These are phyloP conservation scores for Xerocomellus amylosporus DNA, from an alignment of 768 basidiomycete genomes.

Conservation along the genomic window DNA sequence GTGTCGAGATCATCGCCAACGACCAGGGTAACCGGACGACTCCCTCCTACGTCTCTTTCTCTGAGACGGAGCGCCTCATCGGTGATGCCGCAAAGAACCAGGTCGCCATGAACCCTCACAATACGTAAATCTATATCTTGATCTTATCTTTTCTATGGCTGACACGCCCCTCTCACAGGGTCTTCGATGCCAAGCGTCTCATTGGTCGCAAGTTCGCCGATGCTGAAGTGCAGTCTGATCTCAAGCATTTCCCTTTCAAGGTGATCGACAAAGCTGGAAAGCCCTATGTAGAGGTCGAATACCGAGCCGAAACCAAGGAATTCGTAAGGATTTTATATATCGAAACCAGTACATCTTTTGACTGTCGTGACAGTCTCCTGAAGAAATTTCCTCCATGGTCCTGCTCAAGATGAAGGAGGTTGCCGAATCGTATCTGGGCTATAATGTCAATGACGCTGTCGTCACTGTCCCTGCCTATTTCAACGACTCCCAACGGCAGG, in stretches of 20 bases:
- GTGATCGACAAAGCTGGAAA: slow-evolving; percentile 85
- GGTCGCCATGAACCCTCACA: slow-evolving; percentile 96
- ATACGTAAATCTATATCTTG: slow-evolving; percentile 50
- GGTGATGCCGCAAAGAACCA: slow-evolving; percentile 99
- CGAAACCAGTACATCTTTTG: slow-evolving; percentile 8
- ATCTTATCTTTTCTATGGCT: background rate
- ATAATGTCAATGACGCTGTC: slow-evolving; percentile 82
- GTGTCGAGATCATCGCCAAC: slow-evolving; percentile 97
- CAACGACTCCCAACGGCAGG: slow-evolving; percentile 98
- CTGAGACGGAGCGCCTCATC: slow-evolving; percentile 93
- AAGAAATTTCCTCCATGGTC: slow-evolving; percentile 98
- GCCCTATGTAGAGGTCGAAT: slow-evolving; percentile 84
- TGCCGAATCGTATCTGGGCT: slow-evolving; percentile 93
- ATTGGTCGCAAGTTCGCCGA: slow-evolving; percentile 93
- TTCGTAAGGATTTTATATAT: slow-evolving; percentile 56
- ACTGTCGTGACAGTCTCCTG: slow-evolving; percentile 63
- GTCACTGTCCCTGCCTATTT: slow-evolving; percentile 98
- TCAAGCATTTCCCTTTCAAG: slow-evolving; percentile 94
- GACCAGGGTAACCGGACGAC: slow-evolving; percentile 95
- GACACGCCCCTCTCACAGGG: slow-evolving; percentile 43
- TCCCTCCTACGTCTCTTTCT: slow-evolving; percentile 94
- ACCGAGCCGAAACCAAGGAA: slow-evolving; percentile 91
- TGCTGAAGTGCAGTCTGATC: slow-evolving; percentile 75
- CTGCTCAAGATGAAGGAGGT: slow-evolving; percentile 98
- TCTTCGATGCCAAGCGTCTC: slow-evolving; percentile 97